Percentiles rank a stretch among this genome's conserved stretches.
phyloP scores from a whole-genome alignment of 129 eudicot genomes.

The Rutidosis leptorrhynchoides region DNA sequence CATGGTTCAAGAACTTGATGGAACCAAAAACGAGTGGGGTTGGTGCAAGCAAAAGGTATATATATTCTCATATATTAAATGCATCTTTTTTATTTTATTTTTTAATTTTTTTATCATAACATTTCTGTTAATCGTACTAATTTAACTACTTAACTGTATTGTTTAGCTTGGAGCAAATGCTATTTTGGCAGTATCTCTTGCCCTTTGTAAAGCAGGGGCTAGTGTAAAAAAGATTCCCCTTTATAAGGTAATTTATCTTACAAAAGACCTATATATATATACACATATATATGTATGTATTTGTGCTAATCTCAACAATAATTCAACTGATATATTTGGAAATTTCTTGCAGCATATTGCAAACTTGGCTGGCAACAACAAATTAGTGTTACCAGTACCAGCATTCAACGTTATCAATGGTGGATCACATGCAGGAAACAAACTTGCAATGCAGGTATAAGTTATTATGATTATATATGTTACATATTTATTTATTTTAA shows the following conservation, averaged over 20 bases:
- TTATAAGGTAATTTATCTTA: conserved; percentile 59
- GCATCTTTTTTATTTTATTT: conserved; percentile 9
- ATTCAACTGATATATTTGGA: conserved; percentile 6
- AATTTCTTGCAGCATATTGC: conserved; percentile 75
- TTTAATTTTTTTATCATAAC: no score
- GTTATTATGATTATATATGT: conserved; percentile 2
- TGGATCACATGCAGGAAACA: conserved; percentile 99
- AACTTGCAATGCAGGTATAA: conserved; percentile 94
- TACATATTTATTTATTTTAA: not conserved
- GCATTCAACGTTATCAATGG: conserved; percentile 98
- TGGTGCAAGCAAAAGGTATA: conserved; percentile 99
- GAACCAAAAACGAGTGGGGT: conserved; percentile 97
- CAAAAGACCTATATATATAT: not conserved
- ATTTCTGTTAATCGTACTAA: conserved; percentile 8
- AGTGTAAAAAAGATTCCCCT: conserved; percentile 72
- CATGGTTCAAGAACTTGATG: conserved; percentile 96
- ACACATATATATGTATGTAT: no score
- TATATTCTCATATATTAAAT: conserved; percentile 20
- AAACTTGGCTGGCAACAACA: conserved; percentile 93
- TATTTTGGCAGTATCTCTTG: conserved; percentile 93
- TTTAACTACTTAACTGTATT: not conserved
- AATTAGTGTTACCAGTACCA: conserved; percentile 92
- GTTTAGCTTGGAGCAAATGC: conserved; percentile 96
- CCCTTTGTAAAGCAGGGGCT: conserved; percentile 97
- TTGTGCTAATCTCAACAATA: not conserved